Base-by-base conservation (phyloP, 345 rosid genomes). In the Brassica nigra region DNA sequence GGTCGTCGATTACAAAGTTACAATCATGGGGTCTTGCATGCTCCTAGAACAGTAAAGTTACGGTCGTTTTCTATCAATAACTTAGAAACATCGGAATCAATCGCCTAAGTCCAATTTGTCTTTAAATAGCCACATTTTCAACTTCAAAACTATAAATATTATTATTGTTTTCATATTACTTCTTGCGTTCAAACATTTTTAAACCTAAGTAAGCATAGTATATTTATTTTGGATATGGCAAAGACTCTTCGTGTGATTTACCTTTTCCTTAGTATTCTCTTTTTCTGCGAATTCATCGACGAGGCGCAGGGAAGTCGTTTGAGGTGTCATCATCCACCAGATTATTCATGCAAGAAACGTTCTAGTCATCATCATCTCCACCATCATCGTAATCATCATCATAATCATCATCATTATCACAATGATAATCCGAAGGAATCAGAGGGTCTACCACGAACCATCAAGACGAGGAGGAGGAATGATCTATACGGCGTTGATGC, bases 111-210 rank as follows among this genome's bases (percentile, higher is more conserved):
- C 77, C 52, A 66, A 1, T 4, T 58, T 66, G 68, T 73, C 83
- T 80, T 75, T 80, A 80, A 74, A 80, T 80, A 80, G 67, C 66
- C 71, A 54, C 59, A 49, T 55, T 34, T 74, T 80, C 75, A 79
- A 62, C 10, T 64, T 74, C 75, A 80, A 70, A 74, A 49, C 59
- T 74, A 69, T 8, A 67, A 52, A 27, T 71, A 68, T 80, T 74
- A 34, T 44, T 44, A 44, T 49, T 49, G n/a, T 49, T 49, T 49
- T 49, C 55, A 49, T 14, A 49, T 49, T 47, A 77, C 18, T 57
- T 66, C 72, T 66, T 39, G 62, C 69, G 63, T 58, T 66, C 39
- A 37, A 64, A 55, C 8, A 54, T 37, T 78, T 72, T 20, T 12
- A 57, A 78, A 20, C 49, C 28, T 78, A 47, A 71, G 66, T 54